Conservation (phyloP, 169 alveolate species). For the Cryptosporidium baileyi region DNA sequence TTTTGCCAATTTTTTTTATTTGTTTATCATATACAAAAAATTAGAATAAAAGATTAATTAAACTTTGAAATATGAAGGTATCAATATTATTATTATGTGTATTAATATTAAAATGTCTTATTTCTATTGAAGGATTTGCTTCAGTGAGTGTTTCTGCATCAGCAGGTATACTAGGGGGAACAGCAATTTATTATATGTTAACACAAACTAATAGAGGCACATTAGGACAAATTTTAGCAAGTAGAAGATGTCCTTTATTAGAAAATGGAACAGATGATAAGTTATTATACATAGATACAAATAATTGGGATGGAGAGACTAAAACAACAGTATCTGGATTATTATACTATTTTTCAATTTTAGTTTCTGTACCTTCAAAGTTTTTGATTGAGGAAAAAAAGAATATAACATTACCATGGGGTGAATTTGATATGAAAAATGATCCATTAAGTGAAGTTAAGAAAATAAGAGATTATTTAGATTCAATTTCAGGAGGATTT, state of each 20-base stretch:
- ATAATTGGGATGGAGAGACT: constrained; percentile 67
- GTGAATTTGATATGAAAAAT: neutral
- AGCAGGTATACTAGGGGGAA: constrained; percentile 34
- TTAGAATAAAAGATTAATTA: neutral
- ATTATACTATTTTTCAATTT: constrained; percentile 19
- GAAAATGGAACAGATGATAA: constrained; percentile 54
- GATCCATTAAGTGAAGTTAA: constrained; percentile 17
- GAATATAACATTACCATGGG: constrained; percentile 2
- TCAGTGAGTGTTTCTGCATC: constrained; percentile 37
- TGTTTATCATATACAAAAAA: neutral
- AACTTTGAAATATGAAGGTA: neutral
- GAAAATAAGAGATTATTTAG: constrained; percentile 21
- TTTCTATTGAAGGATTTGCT: constrained; percentile 27
- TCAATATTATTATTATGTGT: neutral
- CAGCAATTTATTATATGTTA: constrained; percentile 55
- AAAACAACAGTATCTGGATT: constrained; percentile 33
- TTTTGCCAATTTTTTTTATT: neutral
- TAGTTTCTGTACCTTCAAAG: neutral
- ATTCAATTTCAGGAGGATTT: constrained; percentile 24
- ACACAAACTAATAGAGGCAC: constrained; percentile 63
- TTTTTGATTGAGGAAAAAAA: neutral
- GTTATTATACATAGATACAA: constrained; percentile 10
- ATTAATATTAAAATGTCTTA: neutral
- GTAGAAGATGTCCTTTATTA: constrained; percentile 50
- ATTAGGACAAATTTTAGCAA: constrained; percentile 42